Evolutionary conservation across 345 rosid genomes (phyloP), one percentile per base, ranked within the genome.

Genomic region (Hypericum perforatum): DNA sequence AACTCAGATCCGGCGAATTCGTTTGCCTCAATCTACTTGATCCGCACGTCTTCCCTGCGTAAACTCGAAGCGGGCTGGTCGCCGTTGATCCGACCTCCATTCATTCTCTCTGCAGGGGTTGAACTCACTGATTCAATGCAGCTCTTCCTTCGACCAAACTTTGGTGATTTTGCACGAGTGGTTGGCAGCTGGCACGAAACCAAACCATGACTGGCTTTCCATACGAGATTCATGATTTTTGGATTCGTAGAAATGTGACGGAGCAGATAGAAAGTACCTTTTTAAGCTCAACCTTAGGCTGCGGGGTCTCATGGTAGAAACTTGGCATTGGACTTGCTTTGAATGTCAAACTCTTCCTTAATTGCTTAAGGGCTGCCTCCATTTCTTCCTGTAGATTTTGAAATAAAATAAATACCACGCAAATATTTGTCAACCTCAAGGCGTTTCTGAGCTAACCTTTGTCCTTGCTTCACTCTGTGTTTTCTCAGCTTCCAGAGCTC

Each of bases 241-340:
- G 4, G 32, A 22, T 22, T 4, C 32, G 32, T 22, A 22, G 32
- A 1, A 22, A 1, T 22, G 32, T 22, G 32, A 22, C 1, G 4
- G 32, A 22, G 32, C 2, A 22, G 32, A 22, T 22, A 22, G 37
- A 39, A 1, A 4, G 11, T 59, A 74, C 78, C 71, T 74, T 74
- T 53, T 74, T 74, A 41, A 69, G 56, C 40, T 74, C 74, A 39
- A 49, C 48, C 58, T 65, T 63, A 14, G 68, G 65, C n/a, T 71
- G 78, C 13, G 72, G 64, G 5, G 53, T 63, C 43, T 59, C 69
- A 15, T 58, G 63, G 52, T 74, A 74, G 68, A 74, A 74, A 60
- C 74, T 53, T 22, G 78, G 78, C 68, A 74, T 51, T 32, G 78
- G 78, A 39, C 12, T 74, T 10, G 78, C 78, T 63, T 69, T 74